Conservation (phyloP, 2,329 filamentous ascomycete genomes). For the Fusarium solani-melongenae region DNA sequence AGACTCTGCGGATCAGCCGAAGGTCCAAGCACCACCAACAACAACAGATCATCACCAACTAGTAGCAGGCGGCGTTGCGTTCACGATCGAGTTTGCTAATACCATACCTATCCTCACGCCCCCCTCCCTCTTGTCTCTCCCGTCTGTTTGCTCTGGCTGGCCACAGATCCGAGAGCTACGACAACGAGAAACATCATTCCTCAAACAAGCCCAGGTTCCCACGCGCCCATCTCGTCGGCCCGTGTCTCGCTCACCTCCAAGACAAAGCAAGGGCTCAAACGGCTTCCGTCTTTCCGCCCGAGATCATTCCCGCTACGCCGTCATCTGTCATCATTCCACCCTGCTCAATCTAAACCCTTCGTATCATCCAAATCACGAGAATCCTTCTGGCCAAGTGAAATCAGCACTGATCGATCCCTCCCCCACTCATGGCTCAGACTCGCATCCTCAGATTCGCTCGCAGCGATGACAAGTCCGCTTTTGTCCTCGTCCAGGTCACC, state of each 20-base stretch:
- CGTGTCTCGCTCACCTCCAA: slow-evolving; percentile 29
- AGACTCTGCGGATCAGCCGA: slow-evolving; percentile 21
- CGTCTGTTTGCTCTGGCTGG: neutral
- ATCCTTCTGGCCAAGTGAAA: slow-evolving; percentile 11
- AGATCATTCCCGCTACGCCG: slow-evolving; percentile 16
- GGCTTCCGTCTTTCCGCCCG: slow-evolving; percentile 14
- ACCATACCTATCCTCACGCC: neutral
- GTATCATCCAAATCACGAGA: slow-evolving; percentile 10
- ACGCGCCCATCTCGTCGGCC: slow-evolving; percentile 29
- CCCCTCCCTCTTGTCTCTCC: neutral
- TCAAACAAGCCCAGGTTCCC: slow-evolving; percentile 12
- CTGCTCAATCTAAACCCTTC: slow-evolving; percentile 20
- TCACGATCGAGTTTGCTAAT: neutral
- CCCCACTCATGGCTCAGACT: slow-evolving; percentile 36
- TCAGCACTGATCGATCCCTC: slow-evolving; percentile 1
- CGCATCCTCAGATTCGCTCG: slow-evolving; percentile 69
- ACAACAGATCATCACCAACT: slow-evolving; percentile 27
- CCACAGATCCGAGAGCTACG: neutral
- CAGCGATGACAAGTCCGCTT: slow-evolving; percentile 62
- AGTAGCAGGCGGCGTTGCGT: neutral
- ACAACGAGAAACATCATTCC: slow-evolving; percentile 26
- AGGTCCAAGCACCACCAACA: slow-evolving; percentile 31
- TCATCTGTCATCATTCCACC: slow-evolving; percentile 33
- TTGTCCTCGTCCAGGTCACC: slow-evolving; percentile 70
- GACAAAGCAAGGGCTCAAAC: slow-evolving; percentile 13